phyloP scores from a whole-genome alignment of 163 green algal species.

The Chlamydomonas reinhardtii region DNA sequence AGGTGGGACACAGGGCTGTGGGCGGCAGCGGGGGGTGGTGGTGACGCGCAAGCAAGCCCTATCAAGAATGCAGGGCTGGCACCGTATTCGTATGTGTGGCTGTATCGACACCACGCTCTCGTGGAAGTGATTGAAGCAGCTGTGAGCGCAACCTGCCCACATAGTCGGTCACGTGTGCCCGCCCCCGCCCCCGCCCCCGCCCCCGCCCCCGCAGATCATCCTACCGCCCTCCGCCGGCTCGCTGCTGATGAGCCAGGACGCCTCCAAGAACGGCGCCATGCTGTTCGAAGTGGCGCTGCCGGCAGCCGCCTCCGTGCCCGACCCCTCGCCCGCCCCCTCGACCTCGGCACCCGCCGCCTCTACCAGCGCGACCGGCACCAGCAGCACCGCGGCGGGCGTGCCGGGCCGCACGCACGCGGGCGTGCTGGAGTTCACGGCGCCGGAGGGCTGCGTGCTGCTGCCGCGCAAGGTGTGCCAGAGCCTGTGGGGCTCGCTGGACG shows the following conservation, averaged over 20 bases:
- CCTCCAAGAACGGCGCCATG: slow-evolving; percentile 75
- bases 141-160: too few species aligned
- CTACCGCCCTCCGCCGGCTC: slow-evolving; percentile 74
- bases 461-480: slow-evolving; percentile 75
- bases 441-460: slow-evolving; percentile 81
- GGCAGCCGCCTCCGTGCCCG: background rate
- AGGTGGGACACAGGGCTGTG: slow-evolving; percentile 51
- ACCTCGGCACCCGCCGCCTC: background rate
- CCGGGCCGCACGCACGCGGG: slow-evolving; percentile 71
- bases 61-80: too few species aligned
- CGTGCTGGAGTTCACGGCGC: slow-evolving; percentile 85
- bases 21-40: too few species aligned
- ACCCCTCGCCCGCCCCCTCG: slow-evolving; percentile 26
- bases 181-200: too few species aligned
- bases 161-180: background rate
- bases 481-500: slow-evolving; percentile 65
- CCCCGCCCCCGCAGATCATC: slow-evolving; percentile 63
- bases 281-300: slow-evolving; percentile 77
- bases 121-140: too few species aligned
- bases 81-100: too few species aligned
- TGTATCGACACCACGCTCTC: too few species aligned
- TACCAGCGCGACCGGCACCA: background rate
- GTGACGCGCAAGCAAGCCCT: too few species aligned
- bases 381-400: background rate
- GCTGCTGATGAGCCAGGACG: slow-evolving; percentile 74